Conservation (phyloP, 352 stramenopile genomes). For the Albugo laibachii region DNA sequence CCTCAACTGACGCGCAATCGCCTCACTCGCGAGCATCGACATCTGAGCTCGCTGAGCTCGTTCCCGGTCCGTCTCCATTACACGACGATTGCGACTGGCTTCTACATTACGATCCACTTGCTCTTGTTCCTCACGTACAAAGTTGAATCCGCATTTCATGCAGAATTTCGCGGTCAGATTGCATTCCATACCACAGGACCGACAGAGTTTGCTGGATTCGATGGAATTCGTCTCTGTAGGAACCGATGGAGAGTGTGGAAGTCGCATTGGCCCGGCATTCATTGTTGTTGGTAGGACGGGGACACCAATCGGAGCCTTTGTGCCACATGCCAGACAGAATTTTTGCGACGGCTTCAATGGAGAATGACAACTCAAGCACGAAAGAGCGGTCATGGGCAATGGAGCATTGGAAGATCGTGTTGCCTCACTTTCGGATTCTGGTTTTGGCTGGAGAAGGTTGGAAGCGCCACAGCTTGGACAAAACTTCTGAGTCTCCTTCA, state of each 20-base stretch:
- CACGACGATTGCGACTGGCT: slow-evolving; percentile 1
- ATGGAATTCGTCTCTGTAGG: slow-evolving; percentile 12
- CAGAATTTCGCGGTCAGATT: slow-evolving; percentile 68
- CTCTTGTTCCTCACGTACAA: slow-evolving; percentile 49
- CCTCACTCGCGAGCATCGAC: too few relatives aligned
- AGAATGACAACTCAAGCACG: slow-evolving; percentile 25
- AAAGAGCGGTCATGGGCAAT: background rate
- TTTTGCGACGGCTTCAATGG: slow-evolving; percentile 41
- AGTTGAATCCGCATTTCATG: slow-evolving; percentile 61
- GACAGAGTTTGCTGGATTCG: slow-evolving; percentile 28
- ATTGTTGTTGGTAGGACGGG: background rate
- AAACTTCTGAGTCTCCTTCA: slow-evolving; percentile 61
- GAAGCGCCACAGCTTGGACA: slow-evolving; percentile 38
- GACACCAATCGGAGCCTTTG: slow-evolving; percentile 15
- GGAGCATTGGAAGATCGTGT: slow-evolving; percentile 1
- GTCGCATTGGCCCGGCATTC: slow-evolving; percentile 26
- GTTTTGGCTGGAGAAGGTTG: too few relatives aligned
- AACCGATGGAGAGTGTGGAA: slow-evolving; percentile 15
- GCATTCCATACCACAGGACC: slow-evolving; percentile 41
- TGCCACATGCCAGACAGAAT: slow-evolving; percentile 63
- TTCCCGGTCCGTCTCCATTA: too few relatives aligned
- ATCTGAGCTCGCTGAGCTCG: too few relatives aligned
- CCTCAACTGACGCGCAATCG: too few relatives aligned
- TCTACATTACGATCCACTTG: slow-evolving; percentile 60
- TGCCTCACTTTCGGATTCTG: too few relatives aligned